A percentile compares a stretch with the other conserved stretches of the same genome.
Evolutionary conservation across 2,329 filamentous ascomycete genomes (phyloP).

Genomic region (Aspergillus fijiensis): DNA sequence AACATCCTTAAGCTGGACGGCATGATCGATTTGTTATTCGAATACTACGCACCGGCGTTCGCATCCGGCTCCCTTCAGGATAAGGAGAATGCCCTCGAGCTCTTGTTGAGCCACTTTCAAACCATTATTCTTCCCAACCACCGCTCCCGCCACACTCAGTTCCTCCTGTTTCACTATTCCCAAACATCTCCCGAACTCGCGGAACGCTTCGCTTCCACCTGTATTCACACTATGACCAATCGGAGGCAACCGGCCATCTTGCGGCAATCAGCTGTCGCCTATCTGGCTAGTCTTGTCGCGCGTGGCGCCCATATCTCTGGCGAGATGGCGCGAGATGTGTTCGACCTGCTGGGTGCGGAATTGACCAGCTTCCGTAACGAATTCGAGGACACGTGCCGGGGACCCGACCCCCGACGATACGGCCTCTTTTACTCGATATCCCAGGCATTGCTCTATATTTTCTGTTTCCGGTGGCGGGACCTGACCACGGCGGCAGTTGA

Average conservation of each 20-base stretch:
- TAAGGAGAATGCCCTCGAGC: conserved; percentile 71
- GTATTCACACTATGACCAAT: conserved; percentile 71
- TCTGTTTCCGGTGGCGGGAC: conserved; percentile 97
- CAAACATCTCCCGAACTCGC: conserved; percentile 76
- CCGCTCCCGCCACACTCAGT: conserved; percentile 90
- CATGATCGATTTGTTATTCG: conserved; percentile 84
- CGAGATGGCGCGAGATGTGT: conserved; percentile 76
- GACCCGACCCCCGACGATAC: conserved; percentile 82
- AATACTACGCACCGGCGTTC: conserved; percentile 74
- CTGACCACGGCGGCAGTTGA: conserved; percentile 62
- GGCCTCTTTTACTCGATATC: conserved; percentile 81
- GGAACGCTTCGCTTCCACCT: conserved; percentile 77
- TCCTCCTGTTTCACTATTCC: conserved; percentile 92
- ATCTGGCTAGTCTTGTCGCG: conserved; percentile 91
- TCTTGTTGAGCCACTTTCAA: conserved; percentile 80
- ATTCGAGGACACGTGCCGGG: conserved; percentile 72
- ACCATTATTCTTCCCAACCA: conserved; percentile 87
- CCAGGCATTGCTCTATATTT: conserved; percentile 91
- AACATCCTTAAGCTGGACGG: conserved; percentile 89
- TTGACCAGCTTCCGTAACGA: conserved; percentile 71
- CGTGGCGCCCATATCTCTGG: conserved; percentile 78
- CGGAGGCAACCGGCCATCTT: conserved; percentile 67
- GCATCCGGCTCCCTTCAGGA: conserved; percentile 65
- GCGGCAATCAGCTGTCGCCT: conserved; percentile 83
- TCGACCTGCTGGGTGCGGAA: conserved; percentile 73